These are phyloP conservation scores for Grosmannia huntii DNA, from an alignment of 2,329 filamentous ascomycete species.

Conservation along the genomic window DNA sequence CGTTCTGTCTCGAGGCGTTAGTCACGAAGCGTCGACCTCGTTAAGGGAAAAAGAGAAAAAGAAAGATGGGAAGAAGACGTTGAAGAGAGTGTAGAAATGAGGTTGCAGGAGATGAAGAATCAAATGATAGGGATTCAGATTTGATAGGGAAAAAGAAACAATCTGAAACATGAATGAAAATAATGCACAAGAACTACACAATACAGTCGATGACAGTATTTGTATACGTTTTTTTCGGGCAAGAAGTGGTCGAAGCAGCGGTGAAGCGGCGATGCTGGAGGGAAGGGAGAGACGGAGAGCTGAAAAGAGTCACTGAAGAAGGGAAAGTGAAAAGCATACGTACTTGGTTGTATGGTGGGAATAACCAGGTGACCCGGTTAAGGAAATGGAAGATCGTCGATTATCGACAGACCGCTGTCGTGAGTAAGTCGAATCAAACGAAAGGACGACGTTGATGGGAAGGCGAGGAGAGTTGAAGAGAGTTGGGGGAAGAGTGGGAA, in stretches of 20 bases:
- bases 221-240: not conserved
- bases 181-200: not conserved
- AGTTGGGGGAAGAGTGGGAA: not conserved
- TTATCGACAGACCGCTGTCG: not conserved
- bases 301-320: not conserved
- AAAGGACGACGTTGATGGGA: not conserved
- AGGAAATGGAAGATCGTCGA: not conserved
- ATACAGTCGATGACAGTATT: not conserved
- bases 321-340: not conserved
- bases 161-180: not conserved
- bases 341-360: not conserved
- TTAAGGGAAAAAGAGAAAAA: not conserved
- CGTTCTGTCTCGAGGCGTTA: not conserved
- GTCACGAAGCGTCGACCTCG: not conserved
- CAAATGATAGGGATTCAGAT: not conserved
- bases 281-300: constrained; percentile 4
- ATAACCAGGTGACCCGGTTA: not conserved
- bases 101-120: not conserved
- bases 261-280: not conserved
- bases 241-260: not conserved
- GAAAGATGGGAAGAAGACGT: not conserved
- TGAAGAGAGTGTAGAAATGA: not conserved
- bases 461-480: not conserved
- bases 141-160: too few species aligned
- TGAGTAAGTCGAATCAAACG: not conserved